These are phyloP conservation scores for Tetrapisispora nanseiensis DNA, from an alignment of 805 yeast genomes.

Conservation along the genomic window DNA sequence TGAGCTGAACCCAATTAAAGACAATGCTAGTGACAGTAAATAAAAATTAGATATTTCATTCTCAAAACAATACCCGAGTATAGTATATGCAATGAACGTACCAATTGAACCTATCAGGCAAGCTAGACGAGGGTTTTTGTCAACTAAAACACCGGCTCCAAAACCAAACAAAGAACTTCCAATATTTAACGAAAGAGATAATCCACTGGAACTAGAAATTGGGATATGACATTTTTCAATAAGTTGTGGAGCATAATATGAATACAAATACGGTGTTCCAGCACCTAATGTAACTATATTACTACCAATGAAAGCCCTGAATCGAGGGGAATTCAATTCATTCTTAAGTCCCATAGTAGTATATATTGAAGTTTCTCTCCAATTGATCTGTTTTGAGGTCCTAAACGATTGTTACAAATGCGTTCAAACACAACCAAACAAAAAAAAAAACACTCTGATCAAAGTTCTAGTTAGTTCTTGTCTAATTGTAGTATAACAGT, in stretches of 20 bases:
- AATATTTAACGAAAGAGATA: constrained; percentile 50
- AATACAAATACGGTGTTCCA: constrained; percentile 68
- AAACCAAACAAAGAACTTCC: constrained; percentile 66
- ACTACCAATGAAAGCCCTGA: constrained; percentile 20
- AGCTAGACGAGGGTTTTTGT: constrained; percentile 42
- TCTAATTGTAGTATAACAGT: too few relatives aligned
- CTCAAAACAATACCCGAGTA: constrained; percentile 40
- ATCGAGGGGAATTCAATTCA: background rate
- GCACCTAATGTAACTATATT: constrained; percentile 51
- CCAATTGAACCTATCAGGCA: constrained; percentile 45
- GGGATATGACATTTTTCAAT: constrained; percentile 46
- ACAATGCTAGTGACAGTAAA: constrained; percentile 40
- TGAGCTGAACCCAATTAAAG: constrained; percentile 55
- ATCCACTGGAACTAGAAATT: constrained; percentile 50
- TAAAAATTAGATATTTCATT: constrained; percentile 32
- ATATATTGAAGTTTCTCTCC: too few relatives aligned
- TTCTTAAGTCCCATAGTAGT: background rate
- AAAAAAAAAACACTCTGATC: too few relatives aligned
- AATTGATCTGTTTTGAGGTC: too few relatives aligned
- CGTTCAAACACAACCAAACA: too few relatives aligned
- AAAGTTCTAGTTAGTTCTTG: too few relatives aligned
- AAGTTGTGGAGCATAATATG: constrained; percentile 68
- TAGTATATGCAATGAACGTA: constrained; percentile 45
- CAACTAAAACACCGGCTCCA: constrained; percentile 62
- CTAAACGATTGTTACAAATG: too few relatives aligned